These are phyloP conservation scores for Scolecobasidium constrictum DNA, from an alignment of 2,329 filamentous ascomycete species.

Conservation along the genomic window DNA sequence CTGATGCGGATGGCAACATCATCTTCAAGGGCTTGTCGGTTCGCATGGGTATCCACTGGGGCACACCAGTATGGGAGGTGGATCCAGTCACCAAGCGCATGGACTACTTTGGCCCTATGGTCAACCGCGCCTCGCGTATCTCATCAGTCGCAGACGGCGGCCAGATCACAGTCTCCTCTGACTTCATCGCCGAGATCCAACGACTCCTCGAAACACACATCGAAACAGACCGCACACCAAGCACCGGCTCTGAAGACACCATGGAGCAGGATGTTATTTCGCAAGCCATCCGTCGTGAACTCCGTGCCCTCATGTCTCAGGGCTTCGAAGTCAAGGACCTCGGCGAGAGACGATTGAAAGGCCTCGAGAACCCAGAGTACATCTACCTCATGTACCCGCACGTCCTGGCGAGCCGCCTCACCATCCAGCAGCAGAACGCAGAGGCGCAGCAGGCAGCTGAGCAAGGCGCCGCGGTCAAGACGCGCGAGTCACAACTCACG, in stretches of 20 bases:
- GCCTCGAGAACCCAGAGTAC: conserved; percentile 91
- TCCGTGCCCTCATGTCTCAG: conserved; percentile 76
- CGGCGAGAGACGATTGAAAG: conserved; percentile 90
- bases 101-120: conserved; percentile 99
- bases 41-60: conserved; percentile 95
- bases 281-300: conserved; percentile 73
- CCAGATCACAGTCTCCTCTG: conserved; percentile 91
- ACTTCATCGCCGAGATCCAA: conserved; percentile 94
- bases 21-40: conserved; percentile 94
- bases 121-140: conserved; percentile 92
- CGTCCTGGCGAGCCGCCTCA: conserved; percentile 68
- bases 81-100: conserved; percentile 95
- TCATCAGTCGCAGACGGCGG: conserved; percentile 91
- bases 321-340: conserved; percentile 96
- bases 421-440: conserved; percentile 49
- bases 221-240: conserved; percentile 64
- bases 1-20: conserved; percentile 72
- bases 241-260: conserved; percentile 59
- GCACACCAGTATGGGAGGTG: conserved; percentile 84
- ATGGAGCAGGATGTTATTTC: conserved; percentile 65
- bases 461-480: conserved; percentile 49
- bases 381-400: conserved; percentile 95
- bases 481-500: conserved; percentile 53
- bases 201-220: conserved; percentile 81
- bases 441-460: conserved; percentile 33